Evolutionary conservation across 2,329 filamentous ascomycete genomes (phyloP).

Genomic region (Nemania serpens): DNA sequence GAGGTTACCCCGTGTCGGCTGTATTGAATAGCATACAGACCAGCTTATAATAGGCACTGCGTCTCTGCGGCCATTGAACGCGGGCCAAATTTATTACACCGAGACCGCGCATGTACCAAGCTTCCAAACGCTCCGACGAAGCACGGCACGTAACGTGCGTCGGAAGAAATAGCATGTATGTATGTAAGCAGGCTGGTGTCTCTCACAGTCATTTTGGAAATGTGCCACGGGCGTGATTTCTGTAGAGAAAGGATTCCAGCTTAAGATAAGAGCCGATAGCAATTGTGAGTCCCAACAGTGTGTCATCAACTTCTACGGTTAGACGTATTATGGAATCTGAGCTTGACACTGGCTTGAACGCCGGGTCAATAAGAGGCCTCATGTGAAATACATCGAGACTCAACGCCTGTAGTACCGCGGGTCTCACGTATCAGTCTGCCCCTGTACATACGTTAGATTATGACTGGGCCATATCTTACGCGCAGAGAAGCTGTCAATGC

Average conservation of each 20-base stretch:
- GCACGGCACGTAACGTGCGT: conserved; percentile 20
- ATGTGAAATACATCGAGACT: neutral
- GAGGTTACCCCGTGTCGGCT: conserved; percentile 32
- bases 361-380: no score
- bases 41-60: conserved; percentile 33
- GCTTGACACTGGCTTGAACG: no score
- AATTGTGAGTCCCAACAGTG: neutral
- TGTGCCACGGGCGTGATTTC: conserved; percentile 3
- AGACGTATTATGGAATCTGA: no score
- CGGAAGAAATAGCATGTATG: neutral
- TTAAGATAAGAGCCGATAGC: neutral
- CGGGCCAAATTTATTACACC: conserved; percentile 36
- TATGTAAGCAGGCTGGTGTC: conserved; percentile 6
- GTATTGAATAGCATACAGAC: conserved; percentile 34
- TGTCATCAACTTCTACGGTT: no score
- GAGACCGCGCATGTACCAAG: conserved; percentile 30
- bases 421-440: conserved; percentile 7
- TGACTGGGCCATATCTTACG: neutral
- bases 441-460: neutral
- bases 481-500: conserved; percentile 5
- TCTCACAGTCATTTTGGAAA: conserved; percentile 1
- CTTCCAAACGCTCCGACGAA: conserved; percentile 15
- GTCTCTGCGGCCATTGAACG: conserved; percentile 28
- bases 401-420: neutral
- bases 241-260: neutral